A percentile compares a stretch with the other conserved stretches of the same genome.
Evolutionary conservation across 768 basidiomycete genomes (phyloP).

Genomic region (Trametes cingulata): DNA sequence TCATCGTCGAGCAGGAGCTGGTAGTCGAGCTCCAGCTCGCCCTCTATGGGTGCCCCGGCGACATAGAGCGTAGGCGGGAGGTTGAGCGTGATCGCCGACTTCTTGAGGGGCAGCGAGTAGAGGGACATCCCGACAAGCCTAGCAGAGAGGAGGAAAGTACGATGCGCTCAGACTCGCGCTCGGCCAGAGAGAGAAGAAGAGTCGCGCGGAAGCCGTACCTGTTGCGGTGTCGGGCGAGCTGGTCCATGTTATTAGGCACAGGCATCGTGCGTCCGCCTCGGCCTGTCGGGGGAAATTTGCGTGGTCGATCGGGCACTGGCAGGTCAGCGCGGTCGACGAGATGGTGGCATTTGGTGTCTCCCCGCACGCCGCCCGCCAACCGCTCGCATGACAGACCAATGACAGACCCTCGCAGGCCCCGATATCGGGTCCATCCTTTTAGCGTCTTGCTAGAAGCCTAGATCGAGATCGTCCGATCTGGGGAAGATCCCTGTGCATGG

Average conservation of each 20-base stretch:
- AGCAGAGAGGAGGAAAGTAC: neutral
- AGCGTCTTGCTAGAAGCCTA: constrained; percentile 4
- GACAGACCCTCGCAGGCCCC: neutral
- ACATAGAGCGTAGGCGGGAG: constrained; percentile 18
- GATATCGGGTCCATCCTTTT: constrained; percentile 8
- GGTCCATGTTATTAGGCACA: neutral
- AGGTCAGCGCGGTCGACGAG: neutral
- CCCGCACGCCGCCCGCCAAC: neutral
- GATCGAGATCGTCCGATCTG: neutral
- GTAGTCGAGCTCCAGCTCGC: constrained; percentile 25
- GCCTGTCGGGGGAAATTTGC: neutral
- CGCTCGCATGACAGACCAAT: neutral
- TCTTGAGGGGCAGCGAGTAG: constrained; percentile 10
- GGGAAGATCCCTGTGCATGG: neutral
- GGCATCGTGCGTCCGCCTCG: neutral
- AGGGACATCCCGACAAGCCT: constrained; percentile 8
- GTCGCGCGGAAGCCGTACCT: constrained; percentile 3
- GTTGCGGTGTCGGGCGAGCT: neutral
- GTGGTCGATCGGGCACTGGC: neutral
- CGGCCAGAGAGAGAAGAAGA: neutral
- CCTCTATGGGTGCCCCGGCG: constrained; percentile 18
- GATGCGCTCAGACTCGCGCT: neutral
- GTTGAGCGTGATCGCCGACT: constrained; percentile 18
- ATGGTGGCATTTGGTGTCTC: neutral
- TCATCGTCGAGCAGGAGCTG: constrained; percentile 13